Evolutionary conservation across 495 filamentous ascomycete genomes (phyloP).

Genomic region (Cetradonia linearis): DNA sequence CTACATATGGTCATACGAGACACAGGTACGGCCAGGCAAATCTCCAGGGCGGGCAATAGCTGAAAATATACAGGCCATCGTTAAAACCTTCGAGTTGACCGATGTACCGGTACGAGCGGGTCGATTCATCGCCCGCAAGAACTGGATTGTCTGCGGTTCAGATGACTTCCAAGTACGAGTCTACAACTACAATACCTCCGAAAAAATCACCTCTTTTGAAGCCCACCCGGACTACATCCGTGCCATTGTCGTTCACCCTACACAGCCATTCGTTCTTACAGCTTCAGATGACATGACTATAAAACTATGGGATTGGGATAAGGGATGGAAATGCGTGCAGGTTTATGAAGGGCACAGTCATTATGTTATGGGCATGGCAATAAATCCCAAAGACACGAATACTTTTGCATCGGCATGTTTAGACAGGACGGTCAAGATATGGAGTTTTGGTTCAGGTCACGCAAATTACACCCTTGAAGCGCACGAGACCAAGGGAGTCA

Average conservation of each 20-base stretch:
- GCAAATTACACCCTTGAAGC: constrained; percentile 95
- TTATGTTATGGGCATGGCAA: constrained; percentile 98
- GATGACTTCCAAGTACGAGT: constrained; percentile 96
- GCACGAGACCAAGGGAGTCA: constrained; percentile 96
- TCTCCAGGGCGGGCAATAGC: not conserved
- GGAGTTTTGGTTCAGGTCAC: constrained; percentile 81
- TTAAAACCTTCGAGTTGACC: constrained; percentile 98
- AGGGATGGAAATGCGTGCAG: constrained; percentile 94
- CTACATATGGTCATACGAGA: constrained; percentile 99
- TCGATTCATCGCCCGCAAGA: constrained; percentile 94
- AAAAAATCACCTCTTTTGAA: constrained; percentile 97
- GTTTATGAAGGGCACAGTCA: constrained; percentile 97
- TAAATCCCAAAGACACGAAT: constrained; percentile 98
- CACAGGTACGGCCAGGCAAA: constrained; percentile 47
- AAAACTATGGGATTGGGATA: constrained; percentile 99
- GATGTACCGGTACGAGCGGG: constrained; percentile 97
- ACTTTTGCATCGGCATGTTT: constrained; percentile 95
- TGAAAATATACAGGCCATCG: constrained; percentile 51
- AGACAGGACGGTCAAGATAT: constrained; percentile 96
- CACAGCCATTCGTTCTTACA: constrained; percentile 90
- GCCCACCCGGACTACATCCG: constrained; percentile 98
- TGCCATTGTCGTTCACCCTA: constrained; percentile 92
- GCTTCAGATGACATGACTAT: constrained; percentile 99
- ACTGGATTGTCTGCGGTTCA: constrained; percentile 97
- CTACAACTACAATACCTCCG: constrained; percentile 98